These are phyloP conservation scores for Dictyophora rubrovolvata DNA, from an alignment of 768 basidiomycete species.

Conservation along the genomic window DNA sequence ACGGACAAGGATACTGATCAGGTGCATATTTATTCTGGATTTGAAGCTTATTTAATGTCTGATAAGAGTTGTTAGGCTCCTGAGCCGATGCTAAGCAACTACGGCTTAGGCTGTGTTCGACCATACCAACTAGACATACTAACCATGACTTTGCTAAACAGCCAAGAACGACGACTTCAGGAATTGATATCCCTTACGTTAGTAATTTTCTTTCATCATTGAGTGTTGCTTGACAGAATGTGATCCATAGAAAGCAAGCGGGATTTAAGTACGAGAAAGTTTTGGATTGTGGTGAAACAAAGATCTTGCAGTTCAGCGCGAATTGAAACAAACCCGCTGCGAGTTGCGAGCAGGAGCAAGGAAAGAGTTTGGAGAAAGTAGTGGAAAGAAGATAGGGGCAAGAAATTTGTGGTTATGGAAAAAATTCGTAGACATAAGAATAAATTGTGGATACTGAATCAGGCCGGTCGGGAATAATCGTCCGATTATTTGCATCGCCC, in stretches of 20 bases:
- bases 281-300: slow-evolving; percentile 27
- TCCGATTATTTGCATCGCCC: too few relatives aligned
- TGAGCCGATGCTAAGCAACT: slow-evolving; percentile 38
- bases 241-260: slow-evolving; percentile 11
- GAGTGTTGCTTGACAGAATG: neutral
- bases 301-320: slow-evolving; percentile 2
- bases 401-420: too few relatives aligned
- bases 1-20: neutral
- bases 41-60: too few relatives aligned
- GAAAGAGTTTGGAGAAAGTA: too few relatives aligned
- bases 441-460: too few relatives aligned
- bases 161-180: slow-evolving; percentile 32
- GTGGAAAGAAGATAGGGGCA: too few relatives aligned
- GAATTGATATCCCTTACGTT: slow-evolving; percentile 30
- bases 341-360: too few relatives aligned
- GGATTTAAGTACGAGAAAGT: slow-evolving; percentile 28
- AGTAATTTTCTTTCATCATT: slow-evolving; percentile 8
- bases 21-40: neutral
- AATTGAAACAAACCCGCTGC: too few relatives aligned
- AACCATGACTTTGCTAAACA: slow-evolving; percentile 34
- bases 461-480: too few relatives aligned
- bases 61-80: slow-evolving; percentile 22
- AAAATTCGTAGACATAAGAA: too few relatives aligned
- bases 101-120: slow-evolving; percentile 30
- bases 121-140: slow-evolving; percentile 35